phyloP scores from a whole-genome alignment of 2,329 filamentous ascomycete genomes.

The Pyrenochaeta sp. region DNA sequence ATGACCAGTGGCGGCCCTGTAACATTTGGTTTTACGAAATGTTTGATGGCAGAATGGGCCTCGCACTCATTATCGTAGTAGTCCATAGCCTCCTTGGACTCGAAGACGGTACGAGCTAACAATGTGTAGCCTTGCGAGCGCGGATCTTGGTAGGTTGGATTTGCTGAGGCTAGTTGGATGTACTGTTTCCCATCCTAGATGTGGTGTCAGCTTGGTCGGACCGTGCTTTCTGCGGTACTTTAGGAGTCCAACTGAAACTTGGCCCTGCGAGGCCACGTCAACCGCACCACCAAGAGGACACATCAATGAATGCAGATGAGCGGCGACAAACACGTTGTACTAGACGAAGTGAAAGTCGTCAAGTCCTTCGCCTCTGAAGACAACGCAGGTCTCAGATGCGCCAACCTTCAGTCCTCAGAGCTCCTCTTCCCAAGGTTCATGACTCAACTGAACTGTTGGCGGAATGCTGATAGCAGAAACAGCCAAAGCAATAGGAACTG shows the following conservation, averaged over 20 bases:
- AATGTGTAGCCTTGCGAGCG: conserved; percentile 73
- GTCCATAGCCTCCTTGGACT: conserved; percentile 71
- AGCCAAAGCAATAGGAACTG: conserved; percentile 14
- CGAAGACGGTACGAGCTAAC: conserved; percentile 70
- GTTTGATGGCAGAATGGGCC: conserved; percentile 63
- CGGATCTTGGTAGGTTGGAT: conserved; percentile 63
- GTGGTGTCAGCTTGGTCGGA: conserved; percentile 15
- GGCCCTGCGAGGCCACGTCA: too few species aligned
- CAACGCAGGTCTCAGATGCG: too few species aligned
- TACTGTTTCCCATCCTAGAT: conserved; percentile 74
- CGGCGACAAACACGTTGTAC: too few species aligned
- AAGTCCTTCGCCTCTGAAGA: too few species aligned
- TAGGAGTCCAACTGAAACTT: background rate
- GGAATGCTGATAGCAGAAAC: conserved; percentile 7
- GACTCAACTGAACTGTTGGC: conserved; percentile 6
- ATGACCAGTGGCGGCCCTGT: conserved; percentile 37
- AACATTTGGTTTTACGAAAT: conserved; percentile 35
- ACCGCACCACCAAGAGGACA: too few species aligned
- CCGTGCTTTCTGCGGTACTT: background rate
- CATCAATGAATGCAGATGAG: too few species aligned
- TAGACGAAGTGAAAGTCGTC: too few species aligned
- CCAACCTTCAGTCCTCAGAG: too few species aligned
- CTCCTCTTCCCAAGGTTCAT: background rate
- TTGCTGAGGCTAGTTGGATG: conserved; percentile 67
- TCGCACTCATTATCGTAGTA: conserved; percentile 71